phyloP scores from a whole-genome alignment of 192 early-diverging fungal species.

The Linnemannia zychae region DNA sequence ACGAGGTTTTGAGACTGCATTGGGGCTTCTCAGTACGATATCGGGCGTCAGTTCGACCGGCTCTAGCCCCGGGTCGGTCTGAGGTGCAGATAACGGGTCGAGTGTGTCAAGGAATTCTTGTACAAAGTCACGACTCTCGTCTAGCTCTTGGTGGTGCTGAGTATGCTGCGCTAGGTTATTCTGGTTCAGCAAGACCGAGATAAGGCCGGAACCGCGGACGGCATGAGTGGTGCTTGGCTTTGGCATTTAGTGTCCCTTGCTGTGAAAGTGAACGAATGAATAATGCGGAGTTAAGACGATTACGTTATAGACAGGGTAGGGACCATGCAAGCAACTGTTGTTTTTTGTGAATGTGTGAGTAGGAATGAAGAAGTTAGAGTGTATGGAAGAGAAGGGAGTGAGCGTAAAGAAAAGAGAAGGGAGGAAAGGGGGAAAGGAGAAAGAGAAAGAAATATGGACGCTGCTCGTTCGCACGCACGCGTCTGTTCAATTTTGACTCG shows the following conservation, averaged over 20 bases:
- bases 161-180: constrained; percentile 37
- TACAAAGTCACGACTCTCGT: constrained; percentile 39
- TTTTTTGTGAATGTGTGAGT: not conserved
- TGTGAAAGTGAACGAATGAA: not conserved
- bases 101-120: constrained; percentile 24
- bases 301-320: not conserved
- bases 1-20: not conserved
- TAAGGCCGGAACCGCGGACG: not conserved
- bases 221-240: not conserved
- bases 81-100: not conserved
- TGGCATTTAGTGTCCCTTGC: not conserved
- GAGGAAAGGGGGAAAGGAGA: not conserved
- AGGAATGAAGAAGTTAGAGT: not conserved
- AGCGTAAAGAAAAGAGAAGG: not conserved
- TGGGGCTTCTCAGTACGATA: not conserved
- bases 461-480: not conserved
- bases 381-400: too few relatives aligned
- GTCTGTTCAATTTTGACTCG: not conserved
- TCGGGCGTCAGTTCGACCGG: not conserved
- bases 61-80: not conserved
- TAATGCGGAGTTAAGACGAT: not conserved
- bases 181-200: constrained; percentile 12
- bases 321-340: not conserved
- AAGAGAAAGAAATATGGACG: not conserved
- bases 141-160: constrained; percentile 14